Evolutionary conservation across 305 asterid species (phyloP).

Genomic region (Rubia balearica): DNA sequence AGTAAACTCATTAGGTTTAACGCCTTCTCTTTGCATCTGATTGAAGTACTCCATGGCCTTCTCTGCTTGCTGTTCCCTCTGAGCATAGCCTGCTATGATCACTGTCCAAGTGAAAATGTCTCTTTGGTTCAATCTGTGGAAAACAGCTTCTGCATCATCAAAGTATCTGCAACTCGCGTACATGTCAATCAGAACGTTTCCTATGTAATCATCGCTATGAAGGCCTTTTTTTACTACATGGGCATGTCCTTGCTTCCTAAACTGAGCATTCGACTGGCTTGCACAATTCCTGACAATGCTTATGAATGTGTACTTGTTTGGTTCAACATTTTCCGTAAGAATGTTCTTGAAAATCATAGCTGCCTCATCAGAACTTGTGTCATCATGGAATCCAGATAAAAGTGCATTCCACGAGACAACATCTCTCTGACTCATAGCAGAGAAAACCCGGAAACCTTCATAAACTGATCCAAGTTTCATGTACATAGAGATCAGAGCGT

Average conservation of each 20-base stretch:
- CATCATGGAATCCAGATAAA: conserved; percentile 63
- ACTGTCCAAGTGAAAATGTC: conserved; percentile 68
- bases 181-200: conserved; percentile 70
- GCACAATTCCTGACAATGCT: conserved; percentile 68
- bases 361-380: conserved; percentile 49
- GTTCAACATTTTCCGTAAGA: conserved; percentile 62
- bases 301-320: conserved; percentile 60
- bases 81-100: conserved; percentile 54
- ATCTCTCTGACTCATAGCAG: conserved; percentile 43
- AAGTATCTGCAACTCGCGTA: conserved; percentile 58
- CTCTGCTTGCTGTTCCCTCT: conserved; percentile 64
- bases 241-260: conserved; percentile 77
- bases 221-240: conserved; percentile 44
- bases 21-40: conserved; percentile 61
- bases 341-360: conserved; percentile 43
- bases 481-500: conserved; percentile 80
- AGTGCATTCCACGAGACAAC: conserved; percentile 75
- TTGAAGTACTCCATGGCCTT: conserved; percentile 50
- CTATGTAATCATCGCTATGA: conserved; percentile 38
- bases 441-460: conserved; percentile 50
- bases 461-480: conserved; percentile 47
- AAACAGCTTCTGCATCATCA: conserved; percentile 51
- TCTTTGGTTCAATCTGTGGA: conserved; percentile 42
- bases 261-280: conserved; percentile 36
- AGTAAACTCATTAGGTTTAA: conserved; percentile 64